These are phyloP conservation scores for Zizania palustris DNA, from an alignment of 202 grass and related monocot species.

Conservation along the genomic window DNA sequence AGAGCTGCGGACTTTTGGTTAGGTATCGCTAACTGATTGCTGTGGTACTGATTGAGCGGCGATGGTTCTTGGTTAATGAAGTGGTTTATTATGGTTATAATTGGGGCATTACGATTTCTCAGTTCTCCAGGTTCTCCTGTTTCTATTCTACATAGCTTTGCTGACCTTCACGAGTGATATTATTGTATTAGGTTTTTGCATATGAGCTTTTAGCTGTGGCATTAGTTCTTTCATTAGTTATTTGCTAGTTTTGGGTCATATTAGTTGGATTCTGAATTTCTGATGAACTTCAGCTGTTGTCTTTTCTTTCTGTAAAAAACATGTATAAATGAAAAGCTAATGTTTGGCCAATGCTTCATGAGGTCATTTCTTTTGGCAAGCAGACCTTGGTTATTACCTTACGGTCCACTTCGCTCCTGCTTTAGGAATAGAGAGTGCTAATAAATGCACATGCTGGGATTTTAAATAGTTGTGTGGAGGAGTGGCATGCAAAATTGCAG, in stretches of 20 bases:
- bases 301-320: constrained; percentile 12
- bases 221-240: constrained; percentile 26
- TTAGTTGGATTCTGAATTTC: constrained; percentile 6
- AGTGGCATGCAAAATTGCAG: constrained; percentile 7
- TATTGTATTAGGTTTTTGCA: constrained; percentile 33
- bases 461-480: constrained; percentile 19
- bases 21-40: not conserved
- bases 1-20: constrained; percentile 10
- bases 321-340: not conserved
- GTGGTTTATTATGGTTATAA: constrained; percentile 8
- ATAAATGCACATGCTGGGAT: constrained; percentile 16
- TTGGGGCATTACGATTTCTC: constrained; percentile 1
- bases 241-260: constrained; percentile 13
- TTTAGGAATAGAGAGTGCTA: constrained; percentile 11
- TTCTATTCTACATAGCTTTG: constrained; percentile 2
- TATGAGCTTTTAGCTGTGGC: constrained; percentile 20
- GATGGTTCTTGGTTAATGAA: constrained; percentile 28
- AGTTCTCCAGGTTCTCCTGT: not conserved
- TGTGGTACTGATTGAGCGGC: not conserved
- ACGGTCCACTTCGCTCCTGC: constrained; percentile 19
- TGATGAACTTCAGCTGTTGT: constrained; percentile 22
- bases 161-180: not conserved
- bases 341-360: constrained; percentile 5
- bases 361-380: constrained; percentile 25
- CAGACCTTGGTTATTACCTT: constrained; percentile 18